A percentile compares a stretch with the other conserved stretches of the same genome.
phyloP scores from a whole-genome alignment of 345 rosid species.

The Hirschfeldia incana region DNA sequence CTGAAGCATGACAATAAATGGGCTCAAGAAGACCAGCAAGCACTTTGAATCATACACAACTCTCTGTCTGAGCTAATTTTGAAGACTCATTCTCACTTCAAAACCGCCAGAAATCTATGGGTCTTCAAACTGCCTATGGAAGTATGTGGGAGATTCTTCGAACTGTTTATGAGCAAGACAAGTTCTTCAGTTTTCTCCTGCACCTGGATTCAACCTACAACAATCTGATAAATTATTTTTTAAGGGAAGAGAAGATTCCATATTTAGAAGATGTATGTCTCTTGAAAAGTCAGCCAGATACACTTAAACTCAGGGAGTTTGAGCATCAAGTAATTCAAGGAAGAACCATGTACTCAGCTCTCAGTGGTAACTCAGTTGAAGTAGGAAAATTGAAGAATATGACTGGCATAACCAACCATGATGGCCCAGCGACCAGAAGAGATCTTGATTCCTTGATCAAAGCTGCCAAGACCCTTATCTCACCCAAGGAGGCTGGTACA shows the following conservation, averaged over 20 bases:
- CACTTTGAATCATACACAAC: background rate
- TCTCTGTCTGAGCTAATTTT: background rate
- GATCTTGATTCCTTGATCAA: background rate
- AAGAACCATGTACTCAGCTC: background rate
- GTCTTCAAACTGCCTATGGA: background rate
- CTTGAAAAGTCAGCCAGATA: background rate
- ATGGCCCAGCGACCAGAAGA: background rate
- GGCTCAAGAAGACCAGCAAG: background rate
- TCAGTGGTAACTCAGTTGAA: background rate
- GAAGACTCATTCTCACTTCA: background rate
- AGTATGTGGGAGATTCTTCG: background rate
- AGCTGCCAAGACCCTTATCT: background rate
- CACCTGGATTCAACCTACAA: background rate
- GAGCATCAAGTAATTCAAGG: background rate
- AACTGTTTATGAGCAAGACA: background rate
- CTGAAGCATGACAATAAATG: background rate
- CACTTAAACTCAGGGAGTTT: background rate
- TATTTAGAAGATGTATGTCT: background rate
- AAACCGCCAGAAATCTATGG: background rate
- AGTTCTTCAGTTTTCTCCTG: background rate
- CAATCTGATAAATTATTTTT: background rate
- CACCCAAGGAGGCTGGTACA: background rate
- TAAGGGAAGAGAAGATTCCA: background rate
- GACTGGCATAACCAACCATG: too few relatives aligned
- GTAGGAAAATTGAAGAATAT: too few relatives aligned